Percentiles rank a stretch among this genome's conserved stretches.
These are phyloP conservation scores for Stephanodiscus triporus DNA, from an alignment of 108 stramenopile genomes.

Conservation along the genomic window DNA sequence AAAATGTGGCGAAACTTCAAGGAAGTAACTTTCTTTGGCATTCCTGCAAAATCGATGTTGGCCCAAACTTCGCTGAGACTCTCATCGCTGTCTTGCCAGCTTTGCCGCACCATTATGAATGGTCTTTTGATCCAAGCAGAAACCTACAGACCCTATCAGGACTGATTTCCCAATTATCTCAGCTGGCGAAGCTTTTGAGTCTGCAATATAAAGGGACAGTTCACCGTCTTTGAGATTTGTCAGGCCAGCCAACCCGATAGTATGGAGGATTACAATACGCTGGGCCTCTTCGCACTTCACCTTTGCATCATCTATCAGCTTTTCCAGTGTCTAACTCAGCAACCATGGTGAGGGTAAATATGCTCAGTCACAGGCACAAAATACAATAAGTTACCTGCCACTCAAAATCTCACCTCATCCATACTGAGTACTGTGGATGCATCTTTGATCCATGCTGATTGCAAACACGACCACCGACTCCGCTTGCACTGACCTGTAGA, in stretches of 20 bases:
- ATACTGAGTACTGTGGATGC: constrained; percentile 16
- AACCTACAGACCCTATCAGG: constrained; percentile 53
- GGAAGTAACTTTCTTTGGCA: constrained; percentile 45
- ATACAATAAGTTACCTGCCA: background rate
- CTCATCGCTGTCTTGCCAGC: constrained; percentile 47
- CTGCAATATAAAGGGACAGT: constrained; percentile 46
- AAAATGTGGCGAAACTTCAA: constrained; percentile 38
- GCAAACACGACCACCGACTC: constrained; percentile 33
- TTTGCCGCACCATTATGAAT: constrained; percentile 35
- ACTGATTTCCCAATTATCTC: constrained; percentile 48
- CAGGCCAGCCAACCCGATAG: constrained; percentile 66
- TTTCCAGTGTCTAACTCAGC: constrained; percentile 59
- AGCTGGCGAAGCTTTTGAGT: constrained; percentile 55
- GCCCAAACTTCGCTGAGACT: constrained; percentile 44
- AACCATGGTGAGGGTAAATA: constrained; percentile 31
- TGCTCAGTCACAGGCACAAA: constrained; percentile 19
- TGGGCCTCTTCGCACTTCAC: constrained; percentile 68
- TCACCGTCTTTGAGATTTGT: constrained; percentile 60
- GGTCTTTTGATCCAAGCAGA: constrained; percentile 23
- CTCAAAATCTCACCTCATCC: constrained; percentile 12
- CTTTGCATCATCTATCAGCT: constrained; percentile 69
- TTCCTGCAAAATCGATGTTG: constrained; percentile 50
- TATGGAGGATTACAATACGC: constrained; percentile 59
- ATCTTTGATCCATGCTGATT: constrained; percentile 4
- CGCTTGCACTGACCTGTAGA: constrained; percentile 75